phyloP scores from a whole-genome alignment of 1,139 yeast genomes.

The Pneumocystis sp. region DNA sequence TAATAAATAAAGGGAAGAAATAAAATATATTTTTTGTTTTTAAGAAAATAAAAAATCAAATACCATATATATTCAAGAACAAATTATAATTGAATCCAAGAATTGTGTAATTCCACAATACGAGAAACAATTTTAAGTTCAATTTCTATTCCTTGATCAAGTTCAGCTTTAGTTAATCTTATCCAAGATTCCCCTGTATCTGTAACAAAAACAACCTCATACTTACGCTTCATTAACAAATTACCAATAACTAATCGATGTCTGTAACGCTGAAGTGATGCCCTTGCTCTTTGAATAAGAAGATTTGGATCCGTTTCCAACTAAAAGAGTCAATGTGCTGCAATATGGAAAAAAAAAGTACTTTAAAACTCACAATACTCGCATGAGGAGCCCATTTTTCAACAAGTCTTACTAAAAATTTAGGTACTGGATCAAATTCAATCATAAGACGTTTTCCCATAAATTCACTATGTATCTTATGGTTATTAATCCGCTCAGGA shows the following conservation, averaged over 20 bases:
- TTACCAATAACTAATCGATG: constrained; percentile 95
- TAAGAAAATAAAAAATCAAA: not conserved
- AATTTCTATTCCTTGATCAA: constrained; percentile 36
- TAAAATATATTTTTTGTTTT: constrained; percentile 15
- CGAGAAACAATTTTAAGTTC: constrained; percentile 67
- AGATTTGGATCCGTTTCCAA: constrained; percentile 72
- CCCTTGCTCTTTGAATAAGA: constrained; percentile 56
- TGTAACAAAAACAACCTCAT: constrained; percentile 74
- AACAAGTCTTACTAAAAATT: constrained; percentile 71
- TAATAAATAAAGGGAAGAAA: not conserved
- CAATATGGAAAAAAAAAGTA: not conserved
- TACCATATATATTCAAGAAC: not conserved
- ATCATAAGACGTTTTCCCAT: constrained; percentile 62
- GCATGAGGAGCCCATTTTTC: constrained; percentile 88
- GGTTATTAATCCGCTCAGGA: constrained; percentile 69
- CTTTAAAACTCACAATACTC: constrained; percentile 82
- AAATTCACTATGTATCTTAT: constrained; percentile 63
- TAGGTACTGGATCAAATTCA: constrained; percentile 89
- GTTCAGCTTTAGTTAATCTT: constrained; percentile 32
- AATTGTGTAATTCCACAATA: constrained; percentile 45
- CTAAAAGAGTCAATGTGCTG: constrained; percentile 4
- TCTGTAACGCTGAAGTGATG: constrained; percentile 67
- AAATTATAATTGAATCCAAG: constrained; percentile 34
- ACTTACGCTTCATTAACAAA: constrained; percentile 72
- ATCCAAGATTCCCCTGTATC: constrained; percentile 38